Evolutionary conservation across 2,329 filamentous ascomycete genomes (phyloP).

Genomic region (Cytospora piceicola): DNA sequence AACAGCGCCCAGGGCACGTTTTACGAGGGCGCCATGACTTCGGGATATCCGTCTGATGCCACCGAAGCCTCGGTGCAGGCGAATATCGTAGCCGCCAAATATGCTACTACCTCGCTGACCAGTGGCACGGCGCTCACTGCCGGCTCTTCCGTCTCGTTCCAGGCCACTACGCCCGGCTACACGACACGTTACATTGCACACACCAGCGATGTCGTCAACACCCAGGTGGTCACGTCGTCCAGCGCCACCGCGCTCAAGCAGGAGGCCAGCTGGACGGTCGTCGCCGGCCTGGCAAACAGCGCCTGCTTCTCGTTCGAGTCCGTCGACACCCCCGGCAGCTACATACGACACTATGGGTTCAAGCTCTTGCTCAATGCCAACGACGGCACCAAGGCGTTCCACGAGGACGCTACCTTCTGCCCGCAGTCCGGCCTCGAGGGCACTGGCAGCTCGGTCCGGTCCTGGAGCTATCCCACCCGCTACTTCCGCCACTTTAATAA

Average conservation of each 20-base stretch:
- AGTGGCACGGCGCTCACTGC: conserved; percentile 52
- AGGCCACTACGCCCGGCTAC: conserved; percentile 58
- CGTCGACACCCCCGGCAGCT: conserved; percentile 60
- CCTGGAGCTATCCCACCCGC: conserved; percentile 64
- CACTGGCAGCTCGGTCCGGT: conserved; percentile 54
- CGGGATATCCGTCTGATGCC: conserved; percentile 62
- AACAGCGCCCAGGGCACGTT: conserved; percentile 63
- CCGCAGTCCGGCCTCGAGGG: conserved; percentile 55
- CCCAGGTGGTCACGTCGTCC: conserved; percentile 56
- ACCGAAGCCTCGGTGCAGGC: conserved; percentile 63
- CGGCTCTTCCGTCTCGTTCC: conserved; percentile 53
- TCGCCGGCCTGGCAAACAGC: conserved; percentile 58
- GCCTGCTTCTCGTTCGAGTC: conserved; percentile 66
- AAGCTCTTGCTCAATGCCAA: conserved; percentile 52
- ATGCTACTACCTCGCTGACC: conserved; percentile 51
- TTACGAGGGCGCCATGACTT: conserved; percentile 68
- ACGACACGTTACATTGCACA: conserved; percentile 60
- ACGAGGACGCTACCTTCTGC: conserved; percentile 68
- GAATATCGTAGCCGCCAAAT: conserved; percentile 63
- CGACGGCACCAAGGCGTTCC: conserved; percentile 60
- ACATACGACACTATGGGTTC: conserved; percentile 60
- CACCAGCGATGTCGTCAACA: conserved; percentile 54
- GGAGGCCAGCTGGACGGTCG: conserved; percentile 57
- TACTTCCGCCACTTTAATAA: conserved; percentile 56
- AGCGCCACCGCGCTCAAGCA: conserved; percentile 54